Percentiles rank a stretch among this genome's conserved stretches.
phyloP scores from a whole-genome alignment of 2,329 filamentous ascomycete genomes.

The Akanthomyces uredinophilus region DNA sequence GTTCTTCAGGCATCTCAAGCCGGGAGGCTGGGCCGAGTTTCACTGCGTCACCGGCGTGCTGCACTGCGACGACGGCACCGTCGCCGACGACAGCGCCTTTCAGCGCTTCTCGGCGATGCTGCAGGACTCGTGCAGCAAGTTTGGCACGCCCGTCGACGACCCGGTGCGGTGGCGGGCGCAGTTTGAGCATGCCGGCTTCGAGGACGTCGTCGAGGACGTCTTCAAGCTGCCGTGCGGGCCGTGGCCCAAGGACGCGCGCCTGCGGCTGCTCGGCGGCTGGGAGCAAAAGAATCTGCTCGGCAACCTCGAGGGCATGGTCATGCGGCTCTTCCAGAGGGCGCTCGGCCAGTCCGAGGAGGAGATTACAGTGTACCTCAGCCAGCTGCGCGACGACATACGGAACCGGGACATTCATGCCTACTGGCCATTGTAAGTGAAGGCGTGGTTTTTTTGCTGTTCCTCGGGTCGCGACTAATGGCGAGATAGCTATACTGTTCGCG shows the following conservation, averaged over 20 bases:
- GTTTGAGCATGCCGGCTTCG: slow-evolving; percentile 46
- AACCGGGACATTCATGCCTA: slow-evolving; percentile 28
- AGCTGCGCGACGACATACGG: slow-evolving; percentile 26
- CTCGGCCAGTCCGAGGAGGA: slow-evolving; percentile 27
- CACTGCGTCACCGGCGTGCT: slow-evolving; percentile 26
- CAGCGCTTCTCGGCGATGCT: slow-evolving; percentile 22
- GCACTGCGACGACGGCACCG: slow-evolving; percentile 28
- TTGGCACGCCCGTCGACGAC: slow-evolving; percentile 26
- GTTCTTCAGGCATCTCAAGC: slow-evolving; percentile 23
- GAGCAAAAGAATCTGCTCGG: slow-evolving; percentile 20
- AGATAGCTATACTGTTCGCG: background rate
- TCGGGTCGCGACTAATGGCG: background rate
- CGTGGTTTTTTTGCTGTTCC: background rate
- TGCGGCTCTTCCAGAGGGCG: slow-evolving; percentile 29
- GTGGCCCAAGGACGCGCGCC: slow-evolving; percentile 43
- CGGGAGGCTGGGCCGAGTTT: slow-evolving; percentile 31
- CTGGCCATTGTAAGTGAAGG: slow-evolving; percentile 26
- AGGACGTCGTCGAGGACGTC: slow-evolving; percentile 40
- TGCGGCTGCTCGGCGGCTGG: slow-evolving; percentile 42
- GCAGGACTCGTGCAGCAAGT: slow-evolving; percentile 21
- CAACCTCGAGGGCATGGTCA: slow-evolving; percentile 26
- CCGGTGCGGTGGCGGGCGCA: slow-evolving; percentile 25
- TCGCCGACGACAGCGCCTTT: slow-evolving; percentile 23
- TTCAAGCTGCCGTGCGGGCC: slow-evolving; percentile 42
- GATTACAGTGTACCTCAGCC: slow-evolving; percentile 23